A percentile compares a stretch with the other conserved stretches of the same genome.
Evolutionary conservation across 306 rosid genomes (phyloP).

Genomic region (Myrica gale): DNA sequence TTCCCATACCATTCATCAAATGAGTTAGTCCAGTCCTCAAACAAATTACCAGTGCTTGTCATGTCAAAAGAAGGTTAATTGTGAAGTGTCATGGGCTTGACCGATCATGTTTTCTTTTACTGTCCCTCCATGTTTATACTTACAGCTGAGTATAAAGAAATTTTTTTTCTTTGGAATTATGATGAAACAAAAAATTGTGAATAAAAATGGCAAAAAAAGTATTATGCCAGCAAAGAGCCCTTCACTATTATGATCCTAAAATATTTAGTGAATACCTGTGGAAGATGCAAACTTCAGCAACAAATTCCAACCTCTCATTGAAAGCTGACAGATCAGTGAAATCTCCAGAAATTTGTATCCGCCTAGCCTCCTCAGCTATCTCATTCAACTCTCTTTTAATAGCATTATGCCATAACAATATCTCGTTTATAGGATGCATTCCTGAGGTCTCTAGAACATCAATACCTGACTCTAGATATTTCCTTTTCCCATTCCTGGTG

Average conservation of each 20-base stretch:
- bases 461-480: constrained; percentile 54
- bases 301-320: constrained; percentile 85
- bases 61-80: too few species aligned
- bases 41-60: too few species aligned
- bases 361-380: constrained; percentile 62
- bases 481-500: constrained; percentile 72
- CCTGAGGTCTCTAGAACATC: constrained; percentile 54
- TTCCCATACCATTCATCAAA: too few species aligned
- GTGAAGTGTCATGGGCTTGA: too few species aligned
- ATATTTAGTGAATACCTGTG: constrained; percentile 68
- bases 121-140: too few species aligned
- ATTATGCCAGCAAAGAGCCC: too few species aligned
- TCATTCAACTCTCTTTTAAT: constrained; percentile 81
- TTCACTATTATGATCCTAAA: not conserved
- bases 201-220: too few species aligned
- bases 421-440: constrained; percentile 85
- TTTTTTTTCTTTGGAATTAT: too few species aligned
- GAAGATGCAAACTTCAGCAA: constrained; percentile 96
- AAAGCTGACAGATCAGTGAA: constrained; percentile 80
- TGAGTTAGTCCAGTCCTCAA: too few species aligned
- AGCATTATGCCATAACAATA: constrained; percentile 97
- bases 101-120: too few species aligned
- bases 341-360: constrained; percentile 59
- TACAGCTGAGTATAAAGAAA: too few species aligned
- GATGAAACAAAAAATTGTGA: too few species aligned